phyloP scores from a whole-genome alignment of 169 alveolate genomes.

The Cryptosporidium andersoni region DNA sequence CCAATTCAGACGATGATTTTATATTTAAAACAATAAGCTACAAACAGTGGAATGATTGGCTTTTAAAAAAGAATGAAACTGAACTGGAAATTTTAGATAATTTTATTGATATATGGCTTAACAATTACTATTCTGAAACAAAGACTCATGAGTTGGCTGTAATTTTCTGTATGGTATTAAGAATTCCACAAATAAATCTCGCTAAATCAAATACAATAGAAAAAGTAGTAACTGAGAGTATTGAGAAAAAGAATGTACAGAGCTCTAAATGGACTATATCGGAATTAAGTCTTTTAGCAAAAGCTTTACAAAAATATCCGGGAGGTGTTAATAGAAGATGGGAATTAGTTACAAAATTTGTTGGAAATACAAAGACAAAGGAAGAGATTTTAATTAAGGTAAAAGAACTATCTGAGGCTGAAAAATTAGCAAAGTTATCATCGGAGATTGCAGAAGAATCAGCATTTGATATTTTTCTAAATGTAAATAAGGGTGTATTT shows the following conservation, averaged over 20 bases:
- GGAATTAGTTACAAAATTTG: constrained; percentile 86
- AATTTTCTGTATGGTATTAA: no score
- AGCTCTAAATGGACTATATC: constrained; percentile 87
- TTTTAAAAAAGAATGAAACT: constrained; percentile 10
- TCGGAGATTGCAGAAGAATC: constrained; percentile 74
- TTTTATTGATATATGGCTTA: constrained; percentile 35
- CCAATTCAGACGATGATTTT: not conserved
- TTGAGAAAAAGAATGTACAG: not conserved
- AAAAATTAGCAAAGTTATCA: constrained; percentile 74
- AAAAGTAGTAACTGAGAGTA: no score
- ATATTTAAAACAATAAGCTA: constrained; percentile 2
- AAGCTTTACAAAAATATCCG: constrained; percentile 88
- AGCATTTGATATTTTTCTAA: constrained; percentile 74
- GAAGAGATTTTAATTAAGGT: constrained; percentile 87
- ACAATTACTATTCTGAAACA: not conserved
- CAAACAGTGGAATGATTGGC: constrained; percentile 65
- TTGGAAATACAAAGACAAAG: constrained; percentile 84
- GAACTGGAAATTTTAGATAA: constrained; percentile 18
- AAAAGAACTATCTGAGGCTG: constrained; percentile 81
- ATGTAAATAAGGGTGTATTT: constrained; percentile 75
- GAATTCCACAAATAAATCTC: no score
- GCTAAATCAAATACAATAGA: no score
- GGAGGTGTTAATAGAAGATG: constrained; percentile 90
- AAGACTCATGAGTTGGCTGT: no score
- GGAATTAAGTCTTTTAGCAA: constrained; percentile 85